Percentiles rank a stretch among this genome's conserved stretches.
phyloP scores from a whole-genome alignment of 345 rosid species.

The Luvunga scandens region DNA sequence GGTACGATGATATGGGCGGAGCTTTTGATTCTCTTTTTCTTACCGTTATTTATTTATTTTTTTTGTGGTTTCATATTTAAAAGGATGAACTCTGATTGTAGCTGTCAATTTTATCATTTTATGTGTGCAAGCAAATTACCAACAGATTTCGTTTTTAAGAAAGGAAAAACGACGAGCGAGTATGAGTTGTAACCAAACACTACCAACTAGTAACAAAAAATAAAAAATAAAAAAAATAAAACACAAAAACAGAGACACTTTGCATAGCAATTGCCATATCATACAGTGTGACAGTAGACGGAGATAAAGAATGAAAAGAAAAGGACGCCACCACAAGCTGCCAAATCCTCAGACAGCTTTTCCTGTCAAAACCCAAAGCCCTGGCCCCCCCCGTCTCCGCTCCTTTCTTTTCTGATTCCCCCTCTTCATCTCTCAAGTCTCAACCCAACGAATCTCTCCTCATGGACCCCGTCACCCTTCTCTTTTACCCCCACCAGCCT shows the following conservation, averaged over 20 bases:
- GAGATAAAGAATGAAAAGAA: slow-evolving; percentile 23
- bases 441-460: slow-evolving; percentile 23
- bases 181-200: neutral
- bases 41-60: too few species aligned
- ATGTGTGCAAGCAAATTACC: too few species aligned
- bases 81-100: too few species aligned
- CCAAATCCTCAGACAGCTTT: slow-evolving; percentile 20
- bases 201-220: neutral
- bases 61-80: too few species aligned
- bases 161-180: neutral
- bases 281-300: neutral
- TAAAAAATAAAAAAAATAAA: neutral
- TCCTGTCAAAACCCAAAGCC: slow-evolving; percentile 1
- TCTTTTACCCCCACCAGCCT: neutral
- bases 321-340: slow-evolving; percentile 26
- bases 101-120: too few species aligned
- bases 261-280: neutral
- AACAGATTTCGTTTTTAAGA: too few species aligned
- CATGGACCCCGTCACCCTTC: slow-evolving; percentile 11
- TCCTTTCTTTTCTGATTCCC: neutral
- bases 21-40: too few species aligned
- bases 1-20: too few species aligned
- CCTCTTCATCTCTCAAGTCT: neutral
- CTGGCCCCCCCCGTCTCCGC: neutral
- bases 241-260: neutral